phyloP scores from a whole-genome alignment of 768 basidiomycete species.

The Hirschioporus abietinus region DNA sequence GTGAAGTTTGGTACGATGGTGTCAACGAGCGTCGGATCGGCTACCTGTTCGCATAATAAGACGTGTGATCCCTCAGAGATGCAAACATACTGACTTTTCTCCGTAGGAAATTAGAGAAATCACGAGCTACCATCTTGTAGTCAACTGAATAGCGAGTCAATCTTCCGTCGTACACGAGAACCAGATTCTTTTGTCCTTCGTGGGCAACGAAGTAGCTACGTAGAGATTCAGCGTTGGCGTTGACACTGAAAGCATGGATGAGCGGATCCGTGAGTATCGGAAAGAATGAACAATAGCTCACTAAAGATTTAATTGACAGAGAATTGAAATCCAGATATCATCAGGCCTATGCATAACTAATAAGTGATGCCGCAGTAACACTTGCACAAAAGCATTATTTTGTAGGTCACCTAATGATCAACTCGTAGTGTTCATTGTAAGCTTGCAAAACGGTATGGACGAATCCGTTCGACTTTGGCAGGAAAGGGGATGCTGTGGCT shows the following conservation, averaged over 20 bases:
- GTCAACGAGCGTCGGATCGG: constrained; percentile 23
- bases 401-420: constrained; percentile 28
- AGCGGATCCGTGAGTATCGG: neutral
- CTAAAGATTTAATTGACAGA: constrained; percentile 32
- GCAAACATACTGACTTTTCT: constrained; percentile 2
- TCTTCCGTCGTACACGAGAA: constrained; percentile 16
- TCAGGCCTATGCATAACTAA: constrained; percentile 28
- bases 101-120: constrained; percentile 4
- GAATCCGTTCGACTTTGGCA: constrained; percentile 25
- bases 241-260: constrained; percentile 12
- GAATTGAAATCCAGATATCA: constrained; percentile 43
- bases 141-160: constrained; percentile 21
- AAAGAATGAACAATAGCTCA: neutral
- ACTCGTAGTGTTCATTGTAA: constrained; percentile 30
- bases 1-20: constrained; percentile 42
- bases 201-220: constrained; percentile 30
- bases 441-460: constrained; percentile 29
- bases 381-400: neutral
- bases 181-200: constrained; percentile 27
- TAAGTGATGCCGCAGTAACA: neutral
- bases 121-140: constrained; percentile 23
- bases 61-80: neutral
- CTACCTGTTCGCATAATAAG: neutral
- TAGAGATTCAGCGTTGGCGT: constrained; percentile 26
- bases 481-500: neutral